Evolutionary conservation across 768 basidiomycete genomes (phyloP), one percentile per base, ranked within the genome.

Genomic region (Mycena haematopus): DNA sequence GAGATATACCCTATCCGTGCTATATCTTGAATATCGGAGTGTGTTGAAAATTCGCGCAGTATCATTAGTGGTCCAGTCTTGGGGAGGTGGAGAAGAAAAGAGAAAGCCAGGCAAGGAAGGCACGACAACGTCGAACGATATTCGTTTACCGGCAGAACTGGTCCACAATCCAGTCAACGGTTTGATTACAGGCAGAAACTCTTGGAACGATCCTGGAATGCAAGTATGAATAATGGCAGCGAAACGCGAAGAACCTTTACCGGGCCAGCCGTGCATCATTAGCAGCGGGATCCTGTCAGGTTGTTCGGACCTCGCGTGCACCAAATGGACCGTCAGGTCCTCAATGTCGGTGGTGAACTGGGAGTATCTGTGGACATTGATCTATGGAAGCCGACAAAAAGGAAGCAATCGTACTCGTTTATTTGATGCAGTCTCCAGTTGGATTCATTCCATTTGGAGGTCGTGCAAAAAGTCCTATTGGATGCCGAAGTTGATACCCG

Each of bases 31-130:
- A 57, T 74, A 73, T 19, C 67, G 68, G 11, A 74, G 67, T 3
- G 64, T 70, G 55, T 74, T 67, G 56, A 68, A 73, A 17, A 72
- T 40, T n/a, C 69, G 60, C 3, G 73, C 73, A 35, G 65, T 72
- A 51, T 74, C 71, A 15, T 42, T 58, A 9, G 62, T 61, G 6
- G 36, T 69, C 60, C 60, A 62, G 63, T 63, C 62, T 35, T 58
- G 45, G 9, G 56, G 55, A 2, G 66, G 65, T 15, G 69, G 65
- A 3, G 66, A 63, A 25, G 67, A 68, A 45, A 68, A 69, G 44
- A 58, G 52, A 52, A 66, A 70, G 3, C 70, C 70, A 7, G 70
- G 68, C 13, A 69, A 47, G 27, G 62, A 54, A 19, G 62, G 62
- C 7, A 42, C 57, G 2, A 58, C 27, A n/a, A 66, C 52, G 36